These are phyloP conservation scores for Trypanosoma lewisi DNA, from an alignment of 208 protist genomes.

Conservation along the genomic window DNA sequence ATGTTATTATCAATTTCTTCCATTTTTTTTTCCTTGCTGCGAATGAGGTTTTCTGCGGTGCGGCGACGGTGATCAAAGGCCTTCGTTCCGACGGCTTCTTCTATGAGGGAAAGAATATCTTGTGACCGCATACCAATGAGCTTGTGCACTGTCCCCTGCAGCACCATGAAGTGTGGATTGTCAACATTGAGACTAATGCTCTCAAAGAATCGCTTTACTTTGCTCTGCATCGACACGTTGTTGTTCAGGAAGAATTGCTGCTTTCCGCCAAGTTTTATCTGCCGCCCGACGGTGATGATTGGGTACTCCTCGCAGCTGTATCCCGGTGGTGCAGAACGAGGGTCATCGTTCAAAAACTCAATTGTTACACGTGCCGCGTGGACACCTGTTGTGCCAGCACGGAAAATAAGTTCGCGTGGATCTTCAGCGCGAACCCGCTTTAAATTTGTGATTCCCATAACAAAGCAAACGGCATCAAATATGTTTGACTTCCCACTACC, in stretches of 20 bases:
- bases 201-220: slow-evolving; percentile 99
- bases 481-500: slow-evolving; percentile 99
- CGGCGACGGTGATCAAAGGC: slow-evolving; percentile 99
- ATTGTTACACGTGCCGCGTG: slow-evolving; percentile 99
- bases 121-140: slow-evolving; percentile 99
- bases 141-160: slow-evolving; percentile 99
- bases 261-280: slow-evolving; percentile 94
- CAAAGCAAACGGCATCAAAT: slow-evolving; percentile 99
- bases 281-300: slow-evolving; percentile 97
- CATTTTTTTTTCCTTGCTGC: slow-evolving; percentile 99
- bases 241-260: slow-evolving; percentile 99
- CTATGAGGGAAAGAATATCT: slow-evolving; percentile 98
- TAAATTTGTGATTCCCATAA: slow-evolving; percentile 99
- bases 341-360: slow-evolving; percentile 98
- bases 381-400: slow-evolving; percentile 99
- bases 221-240: slow-evolving; percentile 92
- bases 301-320: slow-evolving; percentile 96
- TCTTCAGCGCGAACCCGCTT: slow-evolving; percentile 95
- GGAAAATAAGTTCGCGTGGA: slow-evolving; percentile 99
- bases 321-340: slow-evolving; percentile 92
- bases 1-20: slow-evolving; percentile 95
- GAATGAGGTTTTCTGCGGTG: slow-evolving; percentile 95
- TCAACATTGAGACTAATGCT: slow-evolving; percentile 99
- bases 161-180: slow-evolving; percentile 99
- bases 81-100: slow-evolving; percentile 99